These are phyloP conservation scores for Coniosporium tulheliwenetii DNA, from an alignment of 2,329 filamentous ascomycete species.

Conservation along the genomic window DNA sequence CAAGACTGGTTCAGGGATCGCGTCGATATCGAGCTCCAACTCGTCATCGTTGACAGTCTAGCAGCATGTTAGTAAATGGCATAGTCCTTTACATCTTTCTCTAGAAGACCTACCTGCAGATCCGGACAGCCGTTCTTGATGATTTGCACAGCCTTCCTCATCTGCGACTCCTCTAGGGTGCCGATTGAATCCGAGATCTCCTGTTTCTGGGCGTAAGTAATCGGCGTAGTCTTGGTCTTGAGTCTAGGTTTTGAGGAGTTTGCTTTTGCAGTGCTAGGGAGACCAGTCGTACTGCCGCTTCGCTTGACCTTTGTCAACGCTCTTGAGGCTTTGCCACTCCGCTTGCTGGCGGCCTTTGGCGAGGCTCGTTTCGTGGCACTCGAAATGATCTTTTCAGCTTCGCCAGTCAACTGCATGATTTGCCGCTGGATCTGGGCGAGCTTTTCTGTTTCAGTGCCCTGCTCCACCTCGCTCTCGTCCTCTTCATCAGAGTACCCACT, in stretches of 20 bases:
- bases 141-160: constrained; percentile 69
- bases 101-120: constrained; percentile 24
- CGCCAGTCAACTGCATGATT: constrained; percentile 58
- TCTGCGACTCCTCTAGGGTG: constrained; percentile 60
- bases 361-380: constrained; percentile 36
- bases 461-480: constrained; percentile 42
- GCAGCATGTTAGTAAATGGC: constrained; percentile 1
- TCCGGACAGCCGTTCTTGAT: constrained; percentile 72
- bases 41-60: constrained; percentile 36
- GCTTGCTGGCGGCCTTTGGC: constrained; percentile 32
- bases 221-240: constrained; percentile 46
- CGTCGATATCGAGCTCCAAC: constrained; percentile 50
- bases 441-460: constrained; percentile 24
- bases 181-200: constrained; percentile 78
- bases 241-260: constrained; percentile 36
- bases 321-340: constrained; percentile 16
- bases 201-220: constrained; percentile 72
- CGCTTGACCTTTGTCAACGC: constrained; percentile 18
- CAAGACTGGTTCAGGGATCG: constrained; percentile 37
- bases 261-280: constrained; percentile 25
- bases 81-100: too few relatives aligned
- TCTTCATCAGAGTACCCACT: constrained; percentile 52
- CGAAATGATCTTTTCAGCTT: constrained; percentile 33
- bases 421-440: constrained; percentile 41
- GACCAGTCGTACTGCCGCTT: constrained; percentile 9